A percentile compares a stretch with the other conserved stretches of the same genome.
These are phyloP conservation scores for Inga leiocalycina DNA, from an alignment of 306 rosid species.

Conservation along the genomic window DNA sequence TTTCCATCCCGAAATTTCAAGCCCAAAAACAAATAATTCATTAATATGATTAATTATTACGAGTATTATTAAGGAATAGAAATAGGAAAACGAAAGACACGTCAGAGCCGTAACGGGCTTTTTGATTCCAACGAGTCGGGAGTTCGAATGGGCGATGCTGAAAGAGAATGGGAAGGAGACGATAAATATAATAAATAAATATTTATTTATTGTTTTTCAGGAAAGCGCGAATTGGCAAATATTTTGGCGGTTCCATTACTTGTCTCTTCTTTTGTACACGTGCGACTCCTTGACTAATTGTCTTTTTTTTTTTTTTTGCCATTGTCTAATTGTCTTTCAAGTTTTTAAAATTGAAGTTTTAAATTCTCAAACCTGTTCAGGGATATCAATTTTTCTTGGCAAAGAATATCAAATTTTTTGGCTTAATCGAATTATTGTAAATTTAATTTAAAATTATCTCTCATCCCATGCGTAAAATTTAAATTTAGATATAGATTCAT, in stretches of 20 bases:
- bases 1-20: neutral
- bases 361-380: too few species aligned
- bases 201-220: neutral
- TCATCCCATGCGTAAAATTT: too few species aligned
- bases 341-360: too few species aligned
- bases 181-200: neutral
- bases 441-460: too few species aligned
- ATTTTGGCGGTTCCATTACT: slow-evolving; percentile 3
- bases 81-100: neutral
- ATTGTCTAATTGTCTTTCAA: too few species aligned
- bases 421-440: too few species aligned
- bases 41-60: neutral
- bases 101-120: neutral
- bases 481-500: too few species aligned
- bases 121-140: neutral
- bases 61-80: neutral
- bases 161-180: neutral
- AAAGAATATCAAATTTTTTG: too few species aligned
- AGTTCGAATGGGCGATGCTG: neutral
- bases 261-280: too few species aligned
- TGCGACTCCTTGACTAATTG: too few species aligned
- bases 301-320: too few species aligned
- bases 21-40: neutral
- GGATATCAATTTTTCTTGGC: too few species aligned
- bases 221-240: neutral